Evolutionary conservation across 176 grass and related monocot genomes (phyloP).

Genomic region (Aegilops speltoides): DNA sequence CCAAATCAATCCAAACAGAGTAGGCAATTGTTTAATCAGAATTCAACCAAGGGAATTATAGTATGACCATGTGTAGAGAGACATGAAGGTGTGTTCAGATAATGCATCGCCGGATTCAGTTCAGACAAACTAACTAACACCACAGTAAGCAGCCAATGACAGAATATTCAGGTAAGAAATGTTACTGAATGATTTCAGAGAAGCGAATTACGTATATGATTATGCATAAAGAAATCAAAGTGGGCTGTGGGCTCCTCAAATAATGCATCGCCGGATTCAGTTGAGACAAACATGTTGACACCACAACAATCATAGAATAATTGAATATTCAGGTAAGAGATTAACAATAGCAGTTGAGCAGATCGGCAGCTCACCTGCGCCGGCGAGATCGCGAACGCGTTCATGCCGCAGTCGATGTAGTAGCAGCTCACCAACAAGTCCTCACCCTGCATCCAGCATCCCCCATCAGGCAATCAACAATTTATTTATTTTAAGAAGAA

Average conservation of each 20-base stretch:
- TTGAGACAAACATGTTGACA: neutral
- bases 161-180: neutral
- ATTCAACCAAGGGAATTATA: neutral
- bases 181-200: too few species aligned
- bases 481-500: neutral
- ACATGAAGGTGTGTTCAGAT: neutral
- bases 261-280: too few species aligned
- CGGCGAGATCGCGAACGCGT: constrained; percentile 68
- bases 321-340: neutral
- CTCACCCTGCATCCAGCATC: constrained; percentile 45
- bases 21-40: neutral
- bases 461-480: neutral
- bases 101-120: neutral
- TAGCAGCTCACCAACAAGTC: constrained; percentile 78
- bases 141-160: neutral
- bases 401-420: constrained; percentile 73
- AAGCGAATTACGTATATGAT: neutral
- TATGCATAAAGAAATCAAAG: neutral
- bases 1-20: neutral
- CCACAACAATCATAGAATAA: neutral
- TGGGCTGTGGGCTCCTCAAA: too few species aligned
- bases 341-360: neutral
- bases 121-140: neutral
- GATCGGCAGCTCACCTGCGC: constrained; percentile 40
- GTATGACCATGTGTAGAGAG: neutral